Conservation (phyloP, 257 asterid genomes). For the Fraxinus excelsior region DNA sequence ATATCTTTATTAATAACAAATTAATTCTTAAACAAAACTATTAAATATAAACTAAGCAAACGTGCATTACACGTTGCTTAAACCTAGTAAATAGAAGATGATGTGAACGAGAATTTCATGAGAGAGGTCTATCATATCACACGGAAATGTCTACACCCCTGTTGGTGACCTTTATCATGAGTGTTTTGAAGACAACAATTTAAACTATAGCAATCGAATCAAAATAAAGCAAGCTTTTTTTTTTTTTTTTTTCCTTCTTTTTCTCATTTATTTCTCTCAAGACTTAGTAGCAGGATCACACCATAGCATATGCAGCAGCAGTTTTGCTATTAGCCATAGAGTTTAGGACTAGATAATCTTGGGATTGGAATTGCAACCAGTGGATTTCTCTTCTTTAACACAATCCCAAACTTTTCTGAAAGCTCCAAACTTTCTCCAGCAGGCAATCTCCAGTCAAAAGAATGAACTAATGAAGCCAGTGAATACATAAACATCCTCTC, state of each 20-base stretch:
- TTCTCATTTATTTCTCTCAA: not conserved
- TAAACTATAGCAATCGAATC: too few relatives aligned
- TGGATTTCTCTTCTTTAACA: constrained; percentile 53
- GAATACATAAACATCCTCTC: constrained; percentile 66
- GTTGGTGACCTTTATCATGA: too few relatives aligned
- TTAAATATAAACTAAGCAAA: too few relatives aligned
- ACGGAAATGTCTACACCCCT: too few relatives aligned
- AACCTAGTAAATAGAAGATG: too few relatives aligned
- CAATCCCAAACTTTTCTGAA: constrained; percentile 66
- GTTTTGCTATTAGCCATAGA: constrained; percentile 27
- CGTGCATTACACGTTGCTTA: too few relatives aligned
- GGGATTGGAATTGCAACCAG: constrained; percentile 61
- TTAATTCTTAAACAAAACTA: too few relatives aligned
- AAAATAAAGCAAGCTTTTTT: not conserved
- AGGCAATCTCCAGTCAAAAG: constrained; percentile 55
- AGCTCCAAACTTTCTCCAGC: constrained; percentile 44
- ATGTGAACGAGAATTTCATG: too few relatives aligned
- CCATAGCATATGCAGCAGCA: not conserved
- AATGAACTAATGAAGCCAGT: constrained; percentile 60
- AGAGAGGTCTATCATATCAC: too few relatives aligned
- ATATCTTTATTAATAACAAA: too few relatives aligned
- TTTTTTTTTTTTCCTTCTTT: not conserved
- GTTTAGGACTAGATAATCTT: constrained; percentile 32
- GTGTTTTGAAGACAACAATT: too few relatives aligned
- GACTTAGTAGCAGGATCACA: not conserved